These are phyloP conservation scores for Cetraspora pellucida DNA, from an alignment of 192 early-diverging fungal species.

Conservation along the genomic window DNA sequence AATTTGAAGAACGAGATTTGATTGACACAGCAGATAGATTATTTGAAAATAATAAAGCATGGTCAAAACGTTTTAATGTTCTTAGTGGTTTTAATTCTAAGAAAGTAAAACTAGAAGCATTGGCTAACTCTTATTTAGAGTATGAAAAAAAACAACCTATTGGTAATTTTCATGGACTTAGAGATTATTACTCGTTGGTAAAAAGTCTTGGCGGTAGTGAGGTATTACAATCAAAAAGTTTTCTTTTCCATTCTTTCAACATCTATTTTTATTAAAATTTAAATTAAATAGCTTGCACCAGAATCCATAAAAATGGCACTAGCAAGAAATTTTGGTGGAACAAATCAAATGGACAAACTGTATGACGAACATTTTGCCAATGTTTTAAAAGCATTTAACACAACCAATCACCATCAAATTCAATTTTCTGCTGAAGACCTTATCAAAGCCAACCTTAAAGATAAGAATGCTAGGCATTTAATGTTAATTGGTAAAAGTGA, in stretches of 20 bases:
- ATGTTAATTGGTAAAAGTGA: slow-evolving; percentile 33
- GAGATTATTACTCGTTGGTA: slow-evolving; percentile 3
- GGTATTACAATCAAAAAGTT: neutral
- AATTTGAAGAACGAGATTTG: neutral
- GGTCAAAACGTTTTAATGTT: too few species aligned
- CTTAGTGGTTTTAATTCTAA: too few species aligned
- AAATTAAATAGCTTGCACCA: too few species aligned
- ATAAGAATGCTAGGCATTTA: slow-evolving; percentile 15
- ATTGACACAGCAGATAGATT: neutral
- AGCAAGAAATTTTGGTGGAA: slow-evolving; percentile 33
- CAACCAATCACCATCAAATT: neutral
- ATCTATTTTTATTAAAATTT: too few species aligned
- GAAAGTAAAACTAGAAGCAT: neutral
- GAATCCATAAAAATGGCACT: slow-evolving; percentile 5
- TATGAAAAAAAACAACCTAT: neutral
- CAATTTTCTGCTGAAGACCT: neutral
- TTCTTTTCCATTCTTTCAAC: too few species aligned
- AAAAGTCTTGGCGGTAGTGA: neutral
- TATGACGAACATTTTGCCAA: slow-evolving; percentile 3
- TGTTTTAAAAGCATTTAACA: neutral
- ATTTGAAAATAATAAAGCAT: neutral
- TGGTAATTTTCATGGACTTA: slow-evolving; percentile 29
- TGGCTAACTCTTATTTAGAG: neutral
- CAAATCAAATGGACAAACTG: neutral
- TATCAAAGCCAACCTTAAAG: slow-evolving; percentile 18